Evolutionary conservation across 805 yeast genomes (phyloP), one percentile per base, ranked within the genome.

Genomic region (Hanseniaspora mollemarum): DNA sequence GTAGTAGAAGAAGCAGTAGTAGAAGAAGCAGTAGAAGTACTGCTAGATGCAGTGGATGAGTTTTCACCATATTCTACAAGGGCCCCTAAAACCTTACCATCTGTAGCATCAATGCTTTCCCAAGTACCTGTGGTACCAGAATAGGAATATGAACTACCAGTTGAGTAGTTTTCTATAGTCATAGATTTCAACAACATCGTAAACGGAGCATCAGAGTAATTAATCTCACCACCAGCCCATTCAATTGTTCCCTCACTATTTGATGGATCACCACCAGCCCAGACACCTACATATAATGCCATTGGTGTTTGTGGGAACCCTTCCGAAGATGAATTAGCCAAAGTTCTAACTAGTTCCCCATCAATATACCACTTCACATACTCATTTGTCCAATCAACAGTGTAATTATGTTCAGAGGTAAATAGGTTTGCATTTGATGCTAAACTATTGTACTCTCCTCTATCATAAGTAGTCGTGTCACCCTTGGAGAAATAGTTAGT

Each of bases 261-360:
- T 24, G 68, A 57, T 26, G 83, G 68, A 63, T 82, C 87, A 62
- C 92, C 92, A 59, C 88, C 90, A 3, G 87, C 87, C 90, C 92
- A 83, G 29, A 78, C 67, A 56, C 92, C 90, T 54, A 77, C 69
- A 61, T 69, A 72, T 12, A 83, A 62, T 56, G 69, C 73, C 88
- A 87, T 85, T 44, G 96, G 96, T n/a, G 87, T 70, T 67, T 87
- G 95, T 39, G 96, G 96, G 65, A 76, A 88, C 4, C 94, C 94
- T 60, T 77, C 73, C 16, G 76, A 61, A 21, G 80, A 69, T 51
- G 69, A 66, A 52, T 76, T 71, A 10, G 60, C 39, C 49, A 88
- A 67, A 1, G 83, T 75, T 70, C 96, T 78, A 9, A 85, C 77
- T 0, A 72, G 70, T 7, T 56, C 60, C 26, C 90, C 94, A 60